Percentiles rank a stretch among this genome's conserved stretches.
Evolutionary conservation across 345 rosid species (phyloP).

Genomic region (Hibiscus trionum): DNA sequence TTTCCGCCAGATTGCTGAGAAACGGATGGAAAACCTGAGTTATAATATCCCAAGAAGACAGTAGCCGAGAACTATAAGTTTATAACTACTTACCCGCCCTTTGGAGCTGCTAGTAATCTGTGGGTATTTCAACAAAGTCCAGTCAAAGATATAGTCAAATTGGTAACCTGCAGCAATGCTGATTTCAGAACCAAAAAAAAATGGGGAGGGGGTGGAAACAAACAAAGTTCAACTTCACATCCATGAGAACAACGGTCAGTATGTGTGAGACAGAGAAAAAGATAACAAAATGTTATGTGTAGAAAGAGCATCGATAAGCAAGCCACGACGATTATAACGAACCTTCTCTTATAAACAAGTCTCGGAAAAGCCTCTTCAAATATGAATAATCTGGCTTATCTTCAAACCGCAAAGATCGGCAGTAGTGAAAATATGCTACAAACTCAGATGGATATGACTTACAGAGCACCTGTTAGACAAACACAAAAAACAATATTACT

Average conservation of each 20-base stretch:
- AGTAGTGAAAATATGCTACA: constrained; percentile 67
- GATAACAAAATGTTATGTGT: too few species aligned
- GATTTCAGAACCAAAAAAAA: not conserved
- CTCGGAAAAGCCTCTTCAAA: constrained; percentile 77
- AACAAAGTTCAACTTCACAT: not conserved
- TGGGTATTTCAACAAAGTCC: constrained; percentile 83
- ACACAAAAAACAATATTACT: not conserved
- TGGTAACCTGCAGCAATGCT: constrained; percentile 52
- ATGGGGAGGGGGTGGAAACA: not conserved
- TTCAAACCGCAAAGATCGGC: constrained; percentile 69
- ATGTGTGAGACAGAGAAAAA: not conserved
- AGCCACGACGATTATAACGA: not conserved
- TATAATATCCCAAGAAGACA: not conserved
- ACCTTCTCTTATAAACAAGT: constrained; percentile 81
- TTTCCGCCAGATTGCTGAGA: constrained; percentile 39
- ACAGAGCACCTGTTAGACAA: constrained; percentile 49
- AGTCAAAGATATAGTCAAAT: constrained; percentile 76
- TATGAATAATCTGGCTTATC: constrained; percentile 82
- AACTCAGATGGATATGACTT: constrained; percentile 64
- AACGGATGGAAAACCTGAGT: constrained; percentile 2
- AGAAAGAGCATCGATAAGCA: not conserved
- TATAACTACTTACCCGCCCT: constrained; percentile 44
- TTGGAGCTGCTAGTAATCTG: constrained; percentile 58
- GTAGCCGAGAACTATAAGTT: constrained; percentile 1
- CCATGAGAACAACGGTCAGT: not conserved